phyloP scores from a whole-genome alignment of 2,329 filamentous ascomycete genomes.

The Botryotinia convoluta region DNA sequence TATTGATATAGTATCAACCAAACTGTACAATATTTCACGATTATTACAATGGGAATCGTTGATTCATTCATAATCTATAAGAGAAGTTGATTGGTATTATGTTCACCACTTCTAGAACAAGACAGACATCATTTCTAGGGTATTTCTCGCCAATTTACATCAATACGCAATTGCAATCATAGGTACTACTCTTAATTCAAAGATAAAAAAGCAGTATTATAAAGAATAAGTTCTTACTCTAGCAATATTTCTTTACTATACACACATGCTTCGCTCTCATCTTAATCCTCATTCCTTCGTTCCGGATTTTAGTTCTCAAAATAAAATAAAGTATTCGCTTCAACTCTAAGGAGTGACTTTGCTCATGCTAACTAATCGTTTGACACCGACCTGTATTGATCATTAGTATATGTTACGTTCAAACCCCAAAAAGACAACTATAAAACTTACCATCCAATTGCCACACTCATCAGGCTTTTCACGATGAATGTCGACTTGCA shows the following conservation, averaged over 20 bases:
- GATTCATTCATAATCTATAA: background rate
- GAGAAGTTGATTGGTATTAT: background rate
- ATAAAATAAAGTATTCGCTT: background rate
- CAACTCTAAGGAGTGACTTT: conserved; percentile 58
- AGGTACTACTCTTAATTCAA: background rate
- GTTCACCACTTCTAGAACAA: background rate
- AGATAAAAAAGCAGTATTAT: background rate
- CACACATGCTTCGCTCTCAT: conserved; percentile 17
- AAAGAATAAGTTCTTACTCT: conserved; percentile 12
- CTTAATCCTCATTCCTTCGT: background rate
- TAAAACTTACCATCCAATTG: conserved; percentile 75
- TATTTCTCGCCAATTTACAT: background rate
- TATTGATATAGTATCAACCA: background rate
- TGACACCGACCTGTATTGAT: conserved; percentile 64
- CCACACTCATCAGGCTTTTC: conserved; percentile 79
- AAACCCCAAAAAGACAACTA: background rate
- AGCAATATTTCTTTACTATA: conserved; percentile 18
- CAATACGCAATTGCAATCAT: background rate
- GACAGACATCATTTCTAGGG: background rate
- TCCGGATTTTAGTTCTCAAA: background rate
- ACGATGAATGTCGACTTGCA: conserved; percentile 73
- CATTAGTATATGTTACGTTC: conserved; percentile 42
- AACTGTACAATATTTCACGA: background rate
- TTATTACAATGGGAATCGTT: background rate
- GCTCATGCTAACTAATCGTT: conserved; percentile 76